Conservation (phyloP, 1,284 basidiomycete genomes). For the Dichomitus squalens region DNA sequence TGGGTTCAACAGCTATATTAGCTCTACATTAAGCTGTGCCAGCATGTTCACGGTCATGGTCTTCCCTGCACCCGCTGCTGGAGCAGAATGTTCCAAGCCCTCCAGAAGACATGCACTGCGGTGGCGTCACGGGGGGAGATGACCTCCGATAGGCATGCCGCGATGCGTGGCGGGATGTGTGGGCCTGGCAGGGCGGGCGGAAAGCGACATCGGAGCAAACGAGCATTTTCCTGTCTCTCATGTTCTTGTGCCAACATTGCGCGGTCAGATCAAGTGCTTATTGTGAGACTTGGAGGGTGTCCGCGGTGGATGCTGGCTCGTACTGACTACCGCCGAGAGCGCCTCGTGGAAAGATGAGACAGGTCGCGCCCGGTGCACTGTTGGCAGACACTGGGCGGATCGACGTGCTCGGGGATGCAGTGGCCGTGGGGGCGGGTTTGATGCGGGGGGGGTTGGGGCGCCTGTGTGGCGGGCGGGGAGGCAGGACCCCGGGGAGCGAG, state of each 20-base stretch:
- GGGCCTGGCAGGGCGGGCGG: neutral
- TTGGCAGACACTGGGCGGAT: neutral
- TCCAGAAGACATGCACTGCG: too few relatives aligned
- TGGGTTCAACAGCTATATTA: neutral
- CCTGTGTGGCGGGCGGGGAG: neutral
- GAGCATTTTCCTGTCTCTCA: neutral
- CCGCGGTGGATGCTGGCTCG: neutral
- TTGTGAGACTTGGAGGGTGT: neutral
- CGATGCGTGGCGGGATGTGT: neutral
- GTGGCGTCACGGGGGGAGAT: neutral
- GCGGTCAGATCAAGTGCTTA: too few relatives aligned
- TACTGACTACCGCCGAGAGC: neutral
- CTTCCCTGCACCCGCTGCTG: too few relatives aligned
- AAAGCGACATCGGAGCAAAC: neutral
- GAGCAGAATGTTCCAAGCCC: too few relatives aligned
- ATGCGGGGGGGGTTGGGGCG: neutral
- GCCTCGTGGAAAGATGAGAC: too few relatives aligned
- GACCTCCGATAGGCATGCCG: neutral
- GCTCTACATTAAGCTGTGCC: neutral
- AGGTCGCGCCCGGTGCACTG: neutral
- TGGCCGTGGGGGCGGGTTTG: slow-evolving; percentile 1
- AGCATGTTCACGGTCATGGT: neutral
- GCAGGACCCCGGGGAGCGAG: slow-evolving; percentile 8
- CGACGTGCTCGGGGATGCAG: slow-evolving; percentile 3
- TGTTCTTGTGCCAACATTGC: neutral